A percentile compares a stretch with the other conserved stretches of the same genome.
These are phyloP conservation scores for Trichoderma sp. DNA, from an alignment of 2,329 filamentous ascomycete species.

Conservation along the genomic window DNA sequence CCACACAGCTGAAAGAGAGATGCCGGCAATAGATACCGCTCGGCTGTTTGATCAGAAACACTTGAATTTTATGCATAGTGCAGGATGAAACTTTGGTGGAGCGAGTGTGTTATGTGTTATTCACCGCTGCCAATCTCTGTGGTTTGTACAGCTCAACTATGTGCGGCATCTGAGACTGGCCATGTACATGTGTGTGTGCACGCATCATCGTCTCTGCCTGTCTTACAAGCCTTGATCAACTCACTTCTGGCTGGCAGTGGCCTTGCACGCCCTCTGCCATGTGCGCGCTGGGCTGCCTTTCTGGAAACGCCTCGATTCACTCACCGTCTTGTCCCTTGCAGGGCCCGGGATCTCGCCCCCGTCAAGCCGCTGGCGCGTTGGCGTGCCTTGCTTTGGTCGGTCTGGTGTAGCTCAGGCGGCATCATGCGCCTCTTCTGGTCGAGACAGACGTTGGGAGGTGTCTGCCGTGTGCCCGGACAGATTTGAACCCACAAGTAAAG, in stretches of 20 bases:
- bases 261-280: conserved; percentile 9
- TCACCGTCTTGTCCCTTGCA: conserved; percentile 16
- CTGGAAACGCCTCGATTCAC: conserved; percentile 11
- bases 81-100: conserved; percentile 14
- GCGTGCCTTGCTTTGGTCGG: conserved; percentile 11
- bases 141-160: neutral
- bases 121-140: conserved; percentile 14
- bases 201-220: neutral
- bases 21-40: conserved; percentile 15
- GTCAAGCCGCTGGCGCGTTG: conserved; percentile 8
- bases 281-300: conserved; percentile 7
- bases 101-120: neutral
- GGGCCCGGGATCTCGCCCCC: conserved; percentile 8
- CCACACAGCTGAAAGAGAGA: neutral
- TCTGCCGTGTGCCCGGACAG: conserved; percentile 17
- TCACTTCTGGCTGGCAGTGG: neutral
- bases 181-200: neutral
- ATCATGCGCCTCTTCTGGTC: conserved; percentile 5
- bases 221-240: neutral
- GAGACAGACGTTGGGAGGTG: neutral
- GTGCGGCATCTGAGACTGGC: conserved; percentile 12
- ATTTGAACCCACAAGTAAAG: neutral
- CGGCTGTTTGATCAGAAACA: neutral
- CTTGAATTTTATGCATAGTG: conserved; percentile 16
- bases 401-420: neutral